These are phyloP conservation scores for Ceriops decandra DNA, from an alignment of 345 rosid genomes.

Conservation along the genomic window DNA sequence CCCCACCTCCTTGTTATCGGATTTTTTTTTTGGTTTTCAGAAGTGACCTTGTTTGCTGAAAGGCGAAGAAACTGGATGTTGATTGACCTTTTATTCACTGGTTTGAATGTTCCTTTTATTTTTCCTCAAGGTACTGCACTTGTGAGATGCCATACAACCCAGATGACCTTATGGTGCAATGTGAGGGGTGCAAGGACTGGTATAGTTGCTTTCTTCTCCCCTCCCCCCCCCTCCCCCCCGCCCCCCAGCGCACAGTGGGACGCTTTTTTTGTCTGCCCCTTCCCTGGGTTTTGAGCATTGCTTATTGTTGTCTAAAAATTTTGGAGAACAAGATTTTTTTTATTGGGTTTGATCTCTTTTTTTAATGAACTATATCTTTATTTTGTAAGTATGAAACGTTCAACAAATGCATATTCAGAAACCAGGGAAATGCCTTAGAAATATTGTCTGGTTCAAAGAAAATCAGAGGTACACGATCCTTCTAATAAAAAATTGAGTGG, in stretches of 20 bases:
- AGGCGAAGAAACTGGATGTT: not conserved
- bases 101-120: not conserved
- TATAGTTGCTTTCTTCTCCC: constrained; percentile 25
- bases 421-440: not conserved
- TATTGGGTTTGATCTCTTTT: not conserved
- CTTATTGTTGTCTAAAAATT: not conserved
- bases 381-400: not conserved
- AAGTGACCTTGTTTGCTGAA: not conserved
- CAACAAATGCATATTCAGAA: not conserved
- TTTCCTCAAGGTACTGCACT: constrained; percentile 68
- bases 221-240: not conserved
- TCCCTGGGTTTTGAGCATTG: not conserved
- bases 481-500: constrained; percentile 23
- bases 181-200: constrained; percentile 94
- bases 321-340: not conserved
- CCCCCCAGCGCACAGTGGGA: no score
- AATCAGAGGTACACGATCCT: not conserved
- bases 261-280: not conserved
- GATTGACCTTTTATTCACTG: not conserved
- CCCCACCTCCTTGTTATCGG: not conserved
- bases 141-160: constrained; percentile 97
- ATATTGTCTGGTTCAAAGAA: not conserved
- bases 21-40: not conserved
- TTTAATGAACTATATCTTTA: not conserved
- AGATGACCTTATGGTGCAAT: constrained; percentile 88